Percentiles rank a stretch among this genome's conserved stretches.
These are phyloP conservation scores for Metschnikowia hibisci DNA, from an alignment of 805 yeast genomes.

Conservation along the genomic window DNA sequence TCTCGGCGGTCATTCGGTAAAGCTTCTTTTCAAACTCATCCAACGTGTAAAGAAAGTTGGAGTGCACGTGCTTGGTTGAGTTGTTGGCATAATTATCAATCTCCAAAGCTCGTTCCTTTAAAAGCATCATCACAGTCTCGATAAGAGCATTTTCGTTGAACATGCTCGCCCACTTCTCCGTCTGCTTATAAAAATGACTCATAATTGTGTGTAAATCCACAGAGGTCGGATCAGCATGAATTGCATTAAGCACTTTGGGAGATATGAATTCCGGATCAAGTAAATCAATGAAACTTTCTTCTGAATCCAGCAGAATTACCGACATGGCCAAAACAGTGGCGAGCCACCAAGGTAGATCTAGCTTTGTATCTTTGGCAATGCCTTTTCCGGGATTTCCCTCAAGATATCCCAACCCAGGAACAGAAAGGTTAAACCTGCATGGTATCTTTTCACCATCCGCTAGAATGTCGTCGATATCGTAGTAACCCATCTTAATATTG, in stretches of 20 bases:
- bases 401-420: conserved; percentile 85
- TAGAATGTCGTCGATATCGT: conserved; percentile 72
- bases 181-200: conserved; percentile 65
- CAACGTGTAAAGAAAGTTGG: conserved; percentile 56
- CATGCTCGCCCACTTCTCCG: conserved; percentile 72
- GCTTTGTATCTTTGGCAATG: conserved; percentile 53
- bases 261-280: conserved; percentile 69
- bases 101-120: conserved; percentile 62
- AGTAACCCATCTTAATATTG: conserved; percentile 38
- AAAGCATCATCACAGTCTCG: conserved; percentile 46
- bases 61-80: conserved; percentile 44
- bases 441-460: conserved; percentile 75
- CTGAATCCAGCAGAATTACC: conserved; percentile 31
- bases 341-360: conserved; percentile 86
- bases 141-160: conserved; percentile 64
- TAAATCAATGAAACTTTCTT: conserved; percentile 58
- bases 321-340: conserved; percentile 68
- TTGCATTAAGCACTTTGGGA: conserved; percentile 69
- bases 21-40: conserved; percentile 73
- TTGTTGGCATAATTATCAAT: conserved; percentile 68
- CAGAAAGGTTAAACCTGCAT: conserved; percentile 67
- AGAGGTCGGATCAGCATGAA: conserved; percentile 63
- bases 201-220: conserved; percentile 66
- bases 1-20: conserved; percentile 51
- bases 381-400: conserved; percentile 72